Conservation (phyloP, 176 grass and related monocot species). For the Lolium perenne region DNA sequence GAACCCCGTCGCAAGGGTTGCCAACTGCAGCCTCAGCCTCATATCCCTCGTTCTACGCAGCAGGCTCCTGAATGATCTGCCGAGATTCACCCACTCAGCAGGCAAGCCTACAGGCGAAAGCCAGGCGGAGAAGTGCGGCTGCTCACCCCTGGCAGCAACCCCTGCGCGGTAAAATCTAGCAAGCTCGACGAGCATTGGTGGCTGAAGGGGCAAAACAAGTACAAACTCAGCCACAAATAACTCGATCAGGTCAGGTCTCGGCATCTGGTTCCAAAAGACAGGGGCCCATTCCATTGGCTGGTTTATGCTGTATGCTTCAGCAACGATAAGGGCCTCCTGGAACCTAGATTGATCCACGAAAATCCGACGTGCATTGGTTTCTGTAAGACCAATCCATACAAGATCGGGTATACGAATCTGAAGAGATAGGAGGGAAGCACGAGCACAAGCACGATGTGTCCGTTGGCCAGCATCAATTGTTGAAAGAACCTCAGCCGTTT, state of each 20-base stretch:
- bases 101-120: constrained; percentile 92
- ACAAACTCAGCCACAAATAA: constrained; percentile 91
- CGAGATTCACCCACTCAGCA: constrained; percentile 91
- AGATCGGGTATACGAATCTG: constrained; percentile 93
- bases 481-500: constrained; percentile 83
- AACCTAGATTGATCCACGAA: constrained; percentile 93
- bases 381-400: constrained; percentile 82
- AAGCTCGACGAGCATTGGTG: constrained; percentile 78
- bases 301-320: constrained; percentile 87
- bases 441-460: constrained; percentile 80
- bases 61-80: constrained; percentile 85
- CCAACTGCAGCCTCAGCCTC: constrained; percentile 83
- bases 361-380: constrained; percentile 71
- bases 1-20: constrained; percentile 78
- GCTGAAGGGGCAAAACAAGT: constrained; percentile 77
- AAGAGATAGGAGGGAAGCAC: constrained; percentile 83
- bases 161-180: constrained; percentile 90
- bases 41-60: constrained; percentile 81
- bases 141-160: constrained; percentile 91
- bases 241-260: constrained; percentile 88
- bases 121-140: constrained; percentile 90
- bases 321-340: constrained; percentile 94
- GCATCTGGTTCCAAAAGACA: constrained; percentile 89
- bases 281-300: constrained; percentile 92
- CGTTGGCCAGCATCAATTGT: constrained; percentile 86